Evolutionary conservation across 192 early-diverging fungal genomes (phyloP).

Genomic region (Coemansia umbellata): DNA sequence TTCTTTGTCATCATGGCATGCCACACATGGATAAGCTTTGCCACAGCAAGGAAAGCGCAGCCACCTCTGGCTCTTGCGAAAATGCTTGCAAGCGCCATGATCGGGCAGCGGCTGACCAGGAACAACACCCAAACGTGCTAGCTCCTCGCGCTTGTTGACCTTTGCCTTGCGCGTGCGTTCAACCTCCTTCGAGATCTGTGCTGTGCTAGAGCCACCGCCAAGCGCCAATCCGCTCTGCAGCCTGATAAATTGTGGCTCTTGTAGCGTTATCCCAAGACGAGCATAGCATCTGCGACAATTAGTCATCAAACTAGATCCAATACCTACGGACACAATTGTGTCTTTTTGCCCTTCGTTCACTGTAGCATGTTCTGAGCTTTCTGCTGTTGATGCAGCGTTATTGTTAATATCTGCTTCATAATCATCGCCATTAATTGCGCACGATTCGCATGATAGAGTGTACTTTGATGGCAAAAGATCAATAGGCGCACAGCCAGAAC

Average conservation of each 20-base stretch:
- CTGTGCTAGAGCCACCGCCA: slow-evolving; percentile 30
- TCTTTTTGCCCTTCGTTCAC: slow-evolving; percentile 1
- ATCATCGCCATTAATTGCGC: slow-evolving; percentile 47
- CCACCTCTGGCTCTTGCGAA: slow-evolving; percentile 83
- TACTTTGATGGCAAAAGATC: slow-evolving; percentile 74
- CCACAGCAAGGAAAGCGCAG: slow-evolving; percentile 91
- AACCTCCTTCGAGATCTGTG: slow-evolving; percentile 40
- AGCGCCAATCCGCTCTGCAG: slow-evolving; percentile 36
- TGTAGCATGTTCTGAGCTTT: not conserved
- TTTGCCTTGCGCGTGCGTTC: slow-evolving; percentile 50
- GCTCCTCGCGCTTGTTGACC: slow-evolving; percentile 49
- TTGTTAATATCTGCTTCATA: not conserved
- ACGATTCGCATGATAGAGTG: slow-evolving; percentile 66
- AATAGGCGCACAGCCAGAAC: slow-evolving; percentile 61
- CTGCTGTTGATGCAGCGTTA: too few species aligned
- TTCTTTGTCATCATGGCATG: slow-evolving; percentile 78
- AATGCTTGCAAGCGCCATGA: slow-evolving; percentile 81
- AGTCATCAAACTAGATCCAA: slow-evolving; percentile 3
- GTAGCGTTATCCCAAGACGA: slow-evolving; percentile 35
- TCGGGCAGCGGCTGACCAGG: slow-evolving; percentile 72
- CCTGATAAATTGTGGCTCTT: slow-evolving; percentile 54
- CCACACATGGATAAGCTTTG: slow-evolving; percentile 76
- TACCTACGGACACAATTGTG: slow-evolving; percentile 20
- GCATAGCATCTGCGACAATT: slow-evolving; percentile 43
- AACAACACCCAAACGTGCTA: slow-evolving; percentile 59